Base-by-base conservation (phyloP, 768 basidiomycete species). In the Tulasnella sp. region DNA sequence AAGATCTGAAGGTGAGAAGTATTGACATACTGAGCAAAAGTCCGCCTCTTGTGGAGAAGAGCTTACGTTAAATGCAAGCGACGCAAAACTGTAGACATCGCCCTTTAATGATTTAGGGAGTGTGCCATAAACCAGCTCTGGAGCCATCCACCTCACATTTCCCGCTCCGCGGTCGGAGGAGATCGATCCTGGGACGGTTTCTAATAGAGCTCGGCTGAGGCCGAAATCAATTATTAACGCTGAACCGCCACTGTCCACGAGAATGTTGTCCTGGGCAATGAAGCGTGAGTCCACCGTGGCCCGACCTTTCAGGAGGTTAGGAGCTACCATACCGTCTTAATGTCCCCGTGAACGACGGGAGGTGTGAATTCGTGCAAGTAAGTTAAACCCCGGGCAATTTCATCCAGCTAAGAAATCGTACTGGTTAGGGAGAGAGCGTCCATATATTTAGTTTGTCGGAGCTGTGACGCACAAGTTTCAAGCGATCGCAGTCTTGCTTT, bases 201-300 rank as follows among this genome's bases (percentile, higher is more conserved):
- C 27, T 16, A 44, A 12, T 9, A 68, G 24, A 27, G 58, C 19
- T 46, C 56, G n/a, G 21, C 72, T 75, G 34, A 79, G 73, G 40
- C 78, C 78, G 40, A 79, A 79, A 38, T 79, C 78, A n/a, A 42
- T 52, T 31, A 79, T 74, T 10, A 36, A 14, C 44, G 78, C 46
- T 8, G 27, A 24, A 56, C 75, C 75, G 48, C 77, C 73, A 10
- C 27, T 27, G 76, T 79, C 72, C 19, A 79, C 42, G n/a, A 79
- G 78, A 8, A 79, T 34, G 48, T 79, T 79, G 31, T 52, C 71
- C 78, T 75, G 7, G 7, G 31, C 9, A 12, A 9, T 31, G 6
- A 42, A 21, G 34, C 16, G 36, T 68, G n/a, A 78, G 77, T 14
- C 36, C 2, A 36, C 9, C 14, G 38, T 72, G 18, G 5, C 21